phyloP scores from a whole-genome alignment of 805 yeast species.

The Zygotorulaspora danielsina region DNA sequence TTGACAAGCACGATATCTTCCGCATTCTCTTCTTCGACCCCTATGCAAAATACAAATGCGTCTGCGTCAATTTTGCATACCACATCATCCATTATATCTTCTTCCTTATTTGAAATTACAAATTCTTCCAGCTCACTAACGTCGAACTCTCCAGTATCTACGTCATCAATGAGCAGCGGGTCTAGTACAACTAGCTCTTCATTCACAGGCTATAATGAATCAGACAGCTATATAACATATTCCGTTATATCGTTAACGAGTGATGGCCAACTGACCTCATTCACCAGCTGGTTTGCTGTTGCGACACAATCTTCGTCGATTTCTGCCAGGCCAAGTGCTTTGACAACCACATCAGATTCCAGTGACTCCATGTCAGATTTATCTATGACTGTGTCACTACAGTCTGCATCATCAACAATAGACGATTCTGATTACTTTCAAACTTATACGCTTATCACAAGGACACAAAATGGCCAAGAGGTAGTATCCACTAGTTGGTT shows the following conservation, averaged over 20 bases:
- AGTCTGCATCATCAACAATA: not conserved
- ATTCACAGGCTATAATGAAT: not conserved
- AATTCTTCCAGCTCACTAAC: not conserved
- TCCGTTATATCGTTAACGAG: slow-evolving; percentile 1
- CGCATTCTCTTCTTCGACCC: not conserved
- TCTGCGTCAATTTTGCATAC: not conserved
- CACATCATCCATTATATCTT: not conserved
- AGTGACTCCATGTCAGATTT: not conserved
- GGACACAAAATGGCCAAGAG: slow-evolving; percentile 15
- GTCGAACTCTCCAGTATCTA: not conserved
- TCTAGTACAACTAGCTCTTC: not conserved
- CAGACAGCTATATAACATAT: slow-evolving; percentile 1
- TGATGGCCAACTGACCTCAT: slow-evolving; percentile 1
- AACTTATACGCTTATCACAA: slow-evolving; percentile 19
- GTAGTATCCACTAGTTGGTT: slow-evolving; percentile 18
- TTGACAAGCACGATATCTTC: not conserved
- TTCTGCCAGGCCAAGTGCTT: not conserved
- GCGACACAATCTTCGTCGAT: slow-evolving; percentile 5
- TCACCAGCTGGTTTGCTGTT: slow-evolving; percentile 6
- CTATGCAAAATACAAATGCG: not conserved
- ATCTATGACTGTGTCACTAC: not conserved
- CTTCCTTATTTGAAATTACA: not conserved
- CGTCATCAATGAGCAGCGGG: not conserved
- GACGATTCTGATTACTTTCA: slow-evolving; percentile 6
- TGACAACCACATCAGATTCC: not conserved